Base-by-base conservation (phyloP, 2,329 filamentous ascomycete species). In the Hymenoscyphus occultus region DNA sequence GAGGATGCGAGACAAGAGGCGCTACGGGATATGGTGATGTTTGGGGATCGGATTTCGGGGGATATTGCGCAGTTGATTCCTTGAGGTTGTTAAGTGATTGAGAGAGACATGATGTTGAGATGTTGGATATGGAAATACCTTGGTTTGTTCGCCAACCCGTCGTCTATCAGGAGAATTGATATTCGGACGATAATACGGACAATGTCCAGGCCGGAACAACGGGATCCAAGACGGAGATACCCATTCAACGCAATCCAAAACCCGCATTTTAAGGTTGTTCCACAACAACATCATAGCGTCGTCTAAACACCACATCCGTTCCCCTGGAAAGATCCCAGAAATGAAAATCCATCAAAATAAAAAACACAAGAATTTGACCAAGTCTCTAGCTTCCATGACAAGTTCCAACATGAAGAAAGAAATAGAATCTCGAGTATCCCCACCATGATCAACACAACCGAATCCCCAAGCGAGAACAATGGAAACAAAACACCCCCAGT, bases 191-290 rank as follows among this genome's bases (percentile, higher is more conserved):
- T 10, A 6, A 10, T 10, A 35, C 5, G 5, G 5, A 6, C 35
- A 35, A 35, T 7, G 9, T 35, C 35, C 35, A 35, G 35, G 9
- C 35, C 35, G 35, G 9, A 35, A 35, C 35, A 35, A 35, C 35
- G 35, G 35, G 35, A 35, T 35, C 35, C 35, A 35, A 35, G 35
- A 6, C 35, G 35, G 35, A 35, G 9, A 35, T 7, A 35, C 35
- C 35, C 35, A 35, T 10, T 35, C 1, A 6, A 35, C 9, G 35
- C 6, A 10, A 35, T 35, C 35, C 35, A 54, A 51, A 54, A 14
- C 19, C 61, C 61, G 35, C 51, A 32, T 62, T 64, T 59, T 56
- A 59, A 28, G 59, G 57, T 67, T 67, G 67, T 66, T 60, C 64
- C 39, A 64, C 64, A 67, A 65, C 60, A 39, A 56, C 58, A 35